Percentiles rank a stretch among this genome's conserved stretches.
Evolutionary conservation across 371 early-diverging fungal genomes (phyloP).

Genomic region (Zychaea mexicana): DNA sequence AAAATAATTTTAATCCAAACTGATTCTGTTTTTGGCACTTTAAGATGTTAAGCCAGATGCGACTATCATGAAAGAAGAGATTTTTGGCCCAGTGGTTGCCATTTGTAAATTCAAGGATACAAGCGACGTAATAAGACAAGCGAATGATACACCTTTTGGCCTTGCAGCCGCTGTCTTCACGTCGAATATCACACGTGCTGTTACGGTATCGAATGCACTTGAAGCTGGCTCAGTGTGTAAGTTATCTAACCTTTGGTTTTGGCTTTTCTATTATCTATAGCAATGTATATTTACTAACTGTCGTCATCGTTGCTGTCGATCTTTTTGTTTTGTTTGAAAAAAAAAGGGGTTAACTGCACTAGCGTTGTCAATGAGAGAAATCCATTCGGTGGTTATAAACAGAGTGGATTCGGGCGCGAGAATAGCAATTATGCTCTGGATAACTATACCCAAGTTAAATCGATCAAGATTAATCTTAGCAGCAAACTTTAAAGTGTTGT

Average conservation of each 20-base stretch:
- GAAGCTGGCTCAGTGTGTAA: constrained; percentile 23
- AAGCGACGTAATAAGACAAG: constrained; percentile 71
- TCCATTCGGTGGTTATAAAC: constrained; percentile 86
- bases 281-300: background rate
- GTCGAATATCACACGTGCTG: constrained; percentile 67
- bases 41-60: constrained; percentile 49
- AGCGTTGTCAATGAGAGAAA: constrained; percentile 28
- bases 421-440: constrained; percentile 73
- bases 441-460: constrained; percentile 61
- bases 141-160: constrained; percentile 76
- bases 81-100: constrained; percentile 82
- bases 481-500: too few species aligned
- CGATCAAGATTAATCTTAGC: constrained; percentile 41
- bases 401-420: constrained; percentile 83
- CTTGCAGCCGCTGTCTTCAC: constrained; percentile 87
- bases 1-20: background rate
- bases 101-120: constrained; percentile 67
- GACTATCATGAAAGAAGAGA: constrained; percentile 72
- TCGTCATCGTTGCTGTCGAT: background rate
- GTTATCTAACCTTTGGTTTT: background rate
- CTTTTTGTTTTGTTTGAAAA: too few species aligned
- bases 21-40: background rate
- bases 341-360: constrained; percentile 16
- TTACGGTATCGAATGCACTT: constrained; percentile 59
- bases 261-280: too few species aligned